Evolutionary conservation across 805 yeast genomes (phyloP), one percentile per base, ranked within the genome.

Genomic region (Candida sakaeoensis): DNA sequence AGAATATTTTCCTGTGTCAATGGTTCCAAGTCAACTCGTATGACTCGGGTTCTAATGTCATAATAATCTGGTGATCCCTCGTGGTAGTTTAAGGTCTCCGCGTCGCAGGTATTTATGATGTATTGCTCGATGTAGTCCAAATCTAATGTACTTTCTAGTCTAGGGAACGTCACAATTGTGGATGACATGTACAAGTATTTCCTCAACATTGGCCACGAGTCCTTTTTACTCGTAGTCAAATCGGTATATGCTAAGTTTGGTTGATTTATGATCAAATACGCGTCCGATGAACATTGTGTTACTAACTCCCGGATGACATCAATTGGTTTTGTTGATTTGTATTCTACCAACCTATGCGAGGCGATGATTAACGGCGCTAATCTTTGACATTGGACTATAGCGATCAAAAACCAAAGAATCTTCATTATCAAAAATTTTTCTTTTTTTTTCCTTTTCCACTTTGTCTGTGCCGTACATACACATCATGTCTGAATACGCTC

Each of bases 21-120:
- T n/a, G 63, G 65, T 2, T 79, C 72, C 43, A 83, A 69, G 27
- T 80, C 70, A 8, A 89, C 60, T 13, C 70, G 61, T 21, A 91
- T 74, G 9, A 86, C 72, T 45, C 95, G 68, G 16, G 76, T 78
- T 18, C 74, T 61, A 1, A 79, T 62, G 52, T 87, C 95, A 27
- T 76, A 68, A 56, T 84, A 85, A 17, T 51, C 53, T 9, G 68
- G 65, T 5, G 72, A 78, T 3, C 64, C 56, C 31, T 65, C 60
- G 17, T 70, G 64, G 5, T 63, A 44, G 19, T 50, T 51, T 32
- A 77, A 51, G 1, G 64, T 54, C 38, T 68, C 65, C 2, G 85
- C 82, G 24, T 69, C 65, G 58, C 90, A 84, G 14, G 70, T 71
- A 16, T 58, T 58, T 32, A 63, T 62, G 23, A 79, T 61, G 38